Evolutionary conservation across 1,284 basidiomycete species (phyloP).

Genomic region (Cutaneotrichosporon sp.): DNA sequence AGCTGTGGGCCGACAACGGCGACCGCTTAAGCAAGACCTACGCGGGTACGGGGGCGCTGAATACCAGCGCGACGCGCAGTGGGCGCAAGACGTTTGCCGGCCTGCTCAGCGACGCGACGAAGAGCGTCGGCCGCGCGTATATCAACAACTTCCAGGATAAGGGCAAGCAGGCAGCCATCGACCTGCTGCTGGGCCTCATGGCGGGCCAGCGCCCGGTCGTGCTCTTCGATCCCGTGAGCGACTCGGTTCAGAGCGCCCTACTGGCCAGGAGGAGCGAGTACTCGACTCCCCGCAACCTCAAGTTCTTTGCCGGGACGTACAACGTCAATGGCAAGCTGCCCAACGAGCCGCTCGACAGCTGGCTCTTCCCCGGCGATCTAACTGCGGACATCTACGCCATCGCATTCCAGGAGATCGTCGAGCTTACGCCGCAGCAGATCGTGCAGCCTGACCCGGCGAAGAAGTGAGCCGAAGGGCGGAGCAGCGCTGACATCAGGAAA

Average conservation of each 20-base stretch:
- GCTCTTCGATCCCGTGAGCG: constrained; percentile 91
- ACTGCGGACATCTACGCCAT: constrained; percentile 88
- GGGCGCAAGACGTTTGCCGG: constrained; percentile 92
- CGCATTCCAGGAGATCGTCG: constrained; percentile 97
- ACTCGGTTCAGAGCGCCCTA: constrained; percentile 69
- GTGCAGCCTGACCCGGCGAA: constrained; percentile 94
- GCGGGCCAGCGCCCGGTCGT: constrained; percentile 79
- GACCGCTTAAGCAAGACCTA: constrained; percentile 84
- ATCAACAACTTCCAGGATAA: constrained; percentile 99
- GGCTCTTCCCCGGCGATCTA: constrained; percentile 67
- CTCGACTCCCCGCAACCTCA: constrained; percentile 67
- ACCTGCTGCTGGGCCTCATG: constrained; percentile 91
- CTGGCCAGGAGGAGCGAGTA: constrained; percentile 72
- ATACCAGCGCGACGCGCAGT: constrained; percentile 88
- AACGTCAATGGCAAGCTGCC: constrained; percentile 86
- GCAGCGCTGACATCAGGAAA: constrained; percentile 54
- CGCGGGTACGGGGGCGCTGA: constrained; percentile 92
- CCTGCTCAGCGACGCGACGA: constrained; percentile 89
- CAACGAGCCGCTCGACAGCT: constrained; percentile 76
- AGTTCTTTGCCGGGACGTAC: constrained; percentile 86
- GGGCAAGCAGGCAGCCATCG: constrained; percentile 88
- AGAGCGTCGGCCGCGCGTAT: constrained; percentile 85
- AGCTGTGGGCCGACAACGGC: constrained; percentile 95
- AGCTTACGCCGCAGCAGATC: constrained; percentile 93
- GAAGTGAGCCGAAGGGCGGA: constrained; percentile 57